Percentiles rank a stretch among this genome's conserved stretches.
These are phyloP conservation scores for Graphium sp. DNA, from an alignment of 2,329 filamentous ascomycete species.

Conservation along the genomic window DNA sequence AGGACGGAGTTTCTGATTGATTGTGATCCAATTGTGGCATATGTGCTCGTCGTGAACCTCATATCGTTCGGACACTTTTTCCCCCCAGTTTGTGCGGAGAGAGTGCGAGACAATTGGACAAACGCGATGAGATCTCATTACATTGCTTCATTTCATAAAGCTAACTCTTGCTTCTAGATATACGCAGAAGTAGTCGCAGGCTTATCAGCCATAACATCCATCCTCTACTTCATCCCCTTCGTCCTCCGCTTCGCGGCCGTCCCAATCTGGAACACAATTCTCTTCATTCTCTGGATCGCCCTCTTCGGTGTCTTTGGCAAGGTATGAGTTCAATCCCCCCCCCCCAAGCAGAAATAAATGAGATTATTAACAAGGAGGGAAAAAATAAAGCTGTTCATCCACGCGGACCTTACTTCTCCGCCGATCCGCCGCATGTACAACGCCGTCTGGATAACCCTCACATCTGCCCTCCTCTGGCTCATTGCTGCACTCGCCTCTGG, in stretches of 20 bases:
- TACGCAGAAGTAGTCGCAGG: slow-evolving; percentile 58
- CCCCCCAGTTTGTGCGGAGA: not conserved
- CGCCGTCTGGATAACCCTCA: slow-evolving; percentile 69
- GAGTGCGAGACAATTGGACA: not conserved
- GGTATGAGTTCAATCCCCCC: slow-evolving; percentile 16
- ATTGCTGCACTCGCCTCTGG: slow-evolving; percentile 37
- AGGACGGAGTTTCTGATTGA: no score
- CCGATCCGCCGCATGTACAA: slow-evolving; percentile 63
- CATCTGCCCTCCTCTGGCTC: slow-evolving; percentile 63
- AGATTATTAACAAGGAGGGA: not conserved
- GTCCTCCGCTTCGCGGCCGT: slow-evolving; percentile 29
- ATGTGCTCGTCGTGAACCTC: no score
- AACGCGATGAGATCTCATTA: slow-evolving; percentile 3
- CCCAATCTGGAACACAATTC: slow-evolving; percentile 52
- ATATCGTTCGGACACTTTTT: no score
- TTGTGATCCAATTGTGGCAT: no score
- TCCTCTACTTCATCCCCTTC: slow-evolving; percentile 50
- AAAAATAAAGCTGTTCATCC: slow-evolving; percentile 58
- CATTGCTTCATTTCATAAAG: not conserved
- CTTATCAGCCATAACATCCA: slow-evolving; percentile 45
- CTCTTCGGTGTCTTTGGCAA: slow-evolving; percentile 73
- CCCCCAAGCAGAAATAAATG: not conserved
- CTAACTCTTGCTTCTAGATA: slow-evolving; percentile 20
- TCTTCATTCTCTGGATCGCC: slow-evolving; percentile 66
- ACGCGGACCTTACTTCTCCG: no score